Evolutionary conservation across 768 basidiomycete species (phyloP).

Genomic region (Auriscalpium orientale): DNA sequence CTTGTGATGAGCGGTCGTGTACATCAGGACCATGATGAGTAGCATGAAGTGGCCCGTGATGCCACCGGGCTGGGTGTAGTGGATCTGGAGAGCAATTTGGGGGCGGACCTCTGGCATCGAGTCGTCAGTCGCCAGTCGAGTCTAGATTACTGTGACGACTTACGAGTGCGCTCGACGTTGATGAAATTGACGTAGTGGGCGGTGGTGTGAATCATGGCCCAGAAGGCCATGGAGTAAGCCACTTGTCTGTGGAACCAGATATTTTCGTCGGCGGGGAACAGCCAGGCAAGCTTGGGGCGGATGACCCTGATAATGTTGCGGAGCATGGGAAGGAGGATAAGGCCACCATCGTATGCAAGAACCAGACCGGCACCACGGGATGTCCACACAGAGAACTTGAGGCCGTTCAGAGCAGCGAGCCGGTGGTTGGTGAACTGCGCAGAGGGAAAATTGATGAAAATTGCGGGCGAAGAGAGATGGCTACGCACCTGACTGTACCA

Average conservation of each 20-base stretch:
- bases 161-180: conserved; percentile 84
- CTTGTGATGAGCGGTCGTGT: conserved; percentile 83
- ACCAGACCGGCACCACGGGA: conserved; percentile 90
- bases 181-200: conserved; percentile 93
- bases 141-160: conserved; percentile 21
- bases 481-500: conserved; percentile 72
- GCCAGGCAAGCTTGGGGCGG: conserved; percentile 72
- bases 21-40: conserved; percentile 88
- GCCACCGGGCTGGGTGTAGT: conserved; percentile 85
- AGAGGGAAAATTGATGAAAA: conserved; percentile 3
- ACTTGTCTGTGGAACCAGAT: conserved; percentile 96
- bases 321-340: conserved; percentile 85
- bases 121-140: neutral
- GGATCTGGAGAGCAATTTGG: conserved; percentile 71
- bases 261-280: conserved; percentile 90
- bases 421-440: conserved; percentile 49
- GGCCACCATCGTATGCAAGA: conserved; percentile 77
- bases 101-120: conserved; percentile 62
- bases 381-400: conserved; percentile 81
- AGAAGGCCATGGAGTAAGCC: conserved; percentile 91
- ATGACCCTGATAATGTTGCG: conserved; percentile 82
- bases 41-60: conserved; percentile 96
- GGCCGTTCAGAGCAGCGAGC: conserved; percentile 68
- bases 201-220: conserved; percentile 87
- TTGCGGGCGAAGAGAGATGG: neutral